A percentile compares a stretch with the other conserved stretches of the same genome.
These are phyloP conservation scores for Geotrichum armillariae DNA, from an alignment of 1,139 yeast genomes.

Conservation along the genomic window DNA sequence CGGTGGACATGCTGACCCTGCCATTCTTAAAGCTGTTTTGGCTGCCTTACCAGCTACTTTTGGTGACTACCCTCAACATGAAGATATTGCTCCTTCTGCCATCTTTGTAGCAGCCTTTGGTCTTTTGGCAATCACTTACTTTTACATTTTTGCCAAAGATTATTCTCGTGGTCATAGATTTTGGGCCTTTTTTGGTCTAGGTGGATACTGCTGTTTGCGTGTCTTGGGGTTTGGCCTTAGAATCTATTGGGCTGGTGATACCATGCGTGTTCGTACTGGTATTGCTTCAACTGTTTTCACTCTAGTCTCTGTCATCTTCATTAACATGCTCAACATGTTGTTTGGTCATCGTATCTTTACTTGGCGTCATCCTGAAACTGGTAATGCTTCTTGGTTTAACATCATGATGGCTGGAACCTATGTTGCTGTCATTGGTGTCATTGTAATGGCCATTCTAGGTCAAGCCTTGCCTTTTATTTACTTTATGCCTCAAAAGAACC, in stretches of 20 bases:
- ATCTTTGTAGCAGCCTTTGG: constrained; percentile 58
- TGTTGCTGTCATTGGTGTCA: constrained; percentile 54
- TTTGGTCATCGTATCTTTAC: constrained; percentile 78
- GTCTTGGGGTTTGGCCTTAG: constrained; percentile 62
- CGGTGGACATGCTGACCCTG: constrained; percentile 16
- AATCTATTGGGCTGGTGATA: constrained; percentile 56
- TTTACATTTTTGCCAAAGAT: constrained; percentile 53
- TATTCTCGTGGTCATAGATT: constrained; percentile 63
- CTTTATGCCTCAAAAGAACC: constrained; percentile 50
- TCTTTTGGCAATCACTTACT: constrained; percentile 50
- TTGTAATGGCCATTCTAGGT: constrained; percentile 68
- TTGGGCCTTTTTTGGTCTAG: constrained; percentile 56
- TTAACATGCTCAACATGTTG: constrained; percentile 53
- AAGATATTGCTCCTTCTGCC: constrained; percentile 63
- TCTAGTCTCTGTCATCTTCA: constrained; percentile 48
- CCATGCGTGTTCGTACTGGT: constrained; percentile 51
- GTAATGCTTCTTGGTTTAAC: constrained; percentile 58
- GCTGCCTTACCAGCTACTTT: constrained; percentile 52
- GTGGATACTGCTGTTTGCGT: constrained; percentile 53
- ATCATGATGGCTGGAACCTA: constrained; percentile 53
- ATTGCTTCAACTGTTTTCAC: constrained; percentile 61
- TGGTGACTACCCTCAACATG: constrained; percentile 62
- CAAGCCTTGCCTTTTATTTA: constrained; percentile 64
- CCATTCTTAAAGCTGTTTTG: constrained; percentile 31
- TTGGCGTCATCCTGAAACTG: constrained; percentile 81